Conservation (phyloP, 2,329 filamentous ascomycete species). For the Aureobasidium namibiae region DNA sequence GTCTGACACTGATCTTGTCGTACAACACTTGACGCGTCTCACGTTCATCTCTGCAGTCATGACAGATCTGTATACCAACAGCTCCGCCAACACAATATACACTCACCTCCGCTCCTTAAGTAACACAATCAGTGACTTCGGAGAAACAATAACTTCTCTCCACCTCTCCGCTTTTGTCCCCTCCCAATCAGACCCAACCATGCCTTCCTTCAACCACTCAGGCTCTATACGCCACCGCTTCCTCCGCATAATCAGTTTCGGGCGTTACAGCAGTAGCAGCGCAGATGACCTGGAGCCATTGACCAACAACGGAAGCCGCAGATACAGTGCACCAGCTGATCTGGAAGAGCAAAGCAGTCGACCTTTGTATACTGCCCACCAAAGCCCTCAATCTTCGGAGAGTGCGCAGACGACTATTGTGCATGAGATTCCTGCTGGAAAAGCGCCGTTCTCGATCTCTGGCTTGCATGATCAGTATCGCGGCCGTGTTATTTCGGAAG, state of each 20-base stretch:
- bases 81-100: not conserved
- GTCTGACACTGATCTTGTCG: not conserved
- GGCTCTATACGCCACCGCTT: constrained; percentile 1
- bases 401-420: not conserved
- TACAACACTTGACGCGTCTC: not conserved
- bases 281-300: not conserved
- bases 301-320: not conserved
- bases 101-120: not conserved
- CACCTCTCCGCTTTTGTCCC: not conserved
- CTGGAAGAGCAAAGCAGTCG: not conserved
- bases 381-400: not conserved
- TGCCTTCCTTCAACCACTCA: not conserved
- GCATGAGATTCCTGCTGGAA: not conserved
- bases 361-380: not conserved
- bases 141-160: not conserved
- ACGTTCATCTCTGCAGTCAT: not conserved
- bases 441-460: not conserved
- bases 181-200: not conserved
- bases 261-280: not conserved
- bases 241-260: not conserved
- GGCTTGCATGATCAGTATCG: not conserved
- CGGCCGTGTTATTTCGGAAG: not conserved
- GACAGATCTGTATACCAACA: not conserved
- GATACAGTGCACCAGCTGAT: not conserved
- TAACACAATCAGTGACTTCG: not conserved